Evolutionary conservation across 176 grass and related monocot species (phyloP), one percentile per base, ranked within the genome.

Genomic region (Canna indica): DNA sequence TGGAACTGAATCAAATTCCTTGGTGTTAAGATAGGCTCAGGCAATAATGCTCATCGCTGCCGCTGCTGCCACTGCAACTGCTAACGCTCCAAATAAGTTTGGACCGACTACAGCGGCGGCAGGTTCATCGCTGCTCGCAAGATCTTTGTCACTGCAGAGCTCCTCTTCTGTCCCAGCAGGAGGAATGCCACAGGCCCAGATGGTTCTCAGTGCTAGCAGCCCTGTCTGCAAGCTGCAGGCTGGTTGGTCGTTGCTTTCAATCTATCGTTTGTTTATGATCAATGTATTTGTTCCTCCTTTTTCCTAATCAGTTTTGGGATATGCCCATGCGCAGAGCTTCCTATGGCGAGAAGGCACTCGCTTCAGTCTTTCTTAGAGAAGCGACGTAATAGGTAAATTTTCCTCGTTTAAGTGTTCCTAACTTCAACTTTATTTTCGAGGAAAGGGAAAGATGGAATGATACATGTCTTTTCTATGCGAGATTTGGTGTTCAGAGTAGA

Each of bases 41-140:
- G 94, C 94, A 69, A 97, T 97, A 70, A 87, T 97, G 94, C 83
- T 97, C 71, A 92, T 97, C 69, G 94, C 94, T 29, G 91, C 91
- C 13, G 75, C 88, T 56, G 73, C 59, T 47, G 31, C 60, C 29
- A 47, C 41, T 20, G 4, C 28, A 17, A 30, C 27, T 15, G 29
- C 58, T 2, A 60, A 30, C 35, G 33, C 72, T 26, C 20, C 64
- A 9, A 18, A 25, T 42, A 12, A 41, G 64, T 18, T 39, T 3
- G 36, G 64, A 25, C 60, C 28, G 18, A 42, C 47, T n/a, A 29
- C 69, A 9, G 26, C 17, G 28, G 30, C 47, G 35, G 76, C 70
- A 38, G 54, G 68, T 36, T 82, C 86, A 34, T 79, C 88, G 2
- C 60, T 78, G 60, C 86, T 97, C 67, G 77, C 84, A 26, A 79